These are phyloP conservation scores for Pleurozium schreberi DNA, from an alignment of 225 moss, liverwort and hornwort species.

Conservation along the genomic window DNA sequence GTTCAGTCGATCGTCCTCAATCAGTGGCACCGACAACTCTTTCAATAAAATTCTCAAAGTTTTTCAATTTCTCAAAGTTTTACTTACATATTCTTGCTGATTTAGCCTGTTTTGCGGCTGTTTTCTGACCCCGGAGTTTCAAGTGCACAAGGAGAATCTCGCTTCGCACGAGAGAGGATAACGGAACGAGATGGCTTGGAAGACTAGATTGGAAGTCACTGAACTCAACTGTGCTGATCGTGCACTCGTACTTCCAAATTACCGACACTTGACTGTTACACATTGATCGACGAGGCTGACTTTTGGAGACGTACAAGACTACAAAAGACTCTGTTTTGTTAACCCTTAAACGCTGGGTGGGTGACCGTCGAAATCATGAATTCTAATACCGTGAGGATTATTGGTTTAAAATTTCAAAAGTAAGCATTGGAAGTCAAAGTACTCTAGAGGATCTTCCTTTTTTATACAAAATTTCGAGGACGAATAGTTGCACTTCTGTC, in stretches of 20 bases:
- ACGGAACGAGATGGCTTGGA: not conserved
- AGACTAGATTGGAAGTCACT: not conserved
- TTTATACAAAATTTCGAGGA: too few relatives aligned
- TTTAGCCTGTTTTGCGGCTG: not conserved
- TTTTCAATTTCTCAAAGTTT: not conserved
- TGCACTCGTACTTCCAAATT: not conserved
- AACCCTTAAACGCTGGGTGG: too few relatives aligned
- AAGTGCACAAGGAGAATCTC: not conserved
- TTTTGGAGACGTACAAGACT: not conserved
- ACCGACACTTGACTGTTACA: not conserved
- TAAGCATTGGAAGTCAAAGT: too few relatives aligned
- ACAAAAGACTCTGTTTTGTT: not conserved
- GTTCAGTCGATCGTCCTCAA: too few relatives aligned
- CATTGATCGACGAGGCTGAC: not conserved
- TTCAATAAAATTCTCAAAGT: not conserved
- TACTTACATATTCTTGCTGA: too few relatives aligned
- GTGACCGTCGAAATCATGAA: too few relatives aligned
- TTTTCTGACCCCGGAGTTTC: not conserved
- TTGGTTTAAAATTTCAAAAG: too few relatives aligned
- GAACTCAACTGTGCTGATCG: not conserved
- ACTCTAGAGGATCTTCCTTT: too few relatives aligned
- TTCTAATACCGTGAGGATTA: too few relatives aligned
- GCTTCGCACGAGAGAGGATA: not conserved
- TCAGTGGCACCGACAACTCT: not conserved
- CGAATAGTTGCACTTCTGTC: too few relatives aligned